phyloP scores from a whole-genome alignment of 768 basidiomycete genomes.

The Boletus tylopilopsis region DNA sequence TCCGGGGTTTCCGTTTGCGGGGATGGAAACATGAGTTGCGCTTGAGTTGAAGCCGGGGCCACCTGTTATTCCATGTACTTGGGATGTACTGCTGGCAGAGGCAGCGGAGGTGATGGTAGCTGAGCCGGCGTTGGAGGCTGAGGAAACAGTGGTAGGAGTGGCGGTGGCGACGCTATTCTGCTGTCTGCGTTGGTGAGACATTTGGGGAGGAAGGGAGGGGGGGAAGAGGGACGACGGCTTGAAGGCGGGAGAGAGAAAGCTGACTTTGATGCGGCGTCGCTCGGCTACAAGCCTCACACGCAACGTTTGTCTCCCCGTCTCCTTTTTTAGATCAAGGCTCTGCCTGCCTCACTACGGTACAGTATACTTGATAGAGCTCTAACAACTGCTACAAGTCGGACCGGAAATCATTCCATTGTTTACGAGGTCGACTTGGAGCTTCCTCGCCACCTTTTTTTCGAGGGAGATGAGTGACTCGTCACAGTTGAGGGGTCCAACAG shows the following conservation, averaged over 20 bases:
- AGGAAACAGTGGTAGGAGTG: background rate
- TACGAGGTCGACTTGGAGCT: too few relatives aligned
- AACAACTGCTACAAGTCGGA: too few relatives aligned
- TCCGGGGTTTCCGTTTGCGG: conserved; percentile 39
- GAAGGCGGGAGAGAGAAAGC: background rate
- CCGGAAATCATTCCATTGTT: too few relatives aligned
- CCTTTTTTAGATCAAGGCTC: conserved; percentile 15
- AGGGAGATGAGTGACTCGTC: too few relatives aligned
- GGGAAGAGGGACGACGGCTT: background rate
- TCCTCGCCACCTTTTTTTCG: too few relatives aligned
- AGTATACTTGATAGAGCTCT: too few relatives aligned
- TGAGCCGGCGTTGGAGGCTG: background rate
- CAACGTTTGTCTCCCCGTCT: background rate
- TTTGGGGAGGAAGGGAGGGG: background rate
- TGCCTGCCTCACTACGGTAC: too few relatives aligned
- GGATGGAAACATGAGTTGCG: conserved; percentile 22
- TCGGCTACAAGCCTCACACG: conserved; percentile 15
- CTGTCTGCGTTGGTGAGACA: conserved; percentile 25
- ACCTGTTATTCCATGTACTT: conserved; percentile 22
- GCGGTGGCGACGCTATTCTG: conserved; percentile 9
- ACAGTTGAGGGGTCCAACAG: too few relatives aligned
- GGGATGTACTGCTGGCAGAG: background rate
- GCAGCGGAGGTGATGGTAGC: background rate
- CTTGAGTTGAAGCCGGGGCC: conserved; percentile 24
- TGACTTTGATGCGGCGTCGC: background rate